Base-by-base conservation (phyloP, 345 rosid species). In the Citrus inodora region DNA sequence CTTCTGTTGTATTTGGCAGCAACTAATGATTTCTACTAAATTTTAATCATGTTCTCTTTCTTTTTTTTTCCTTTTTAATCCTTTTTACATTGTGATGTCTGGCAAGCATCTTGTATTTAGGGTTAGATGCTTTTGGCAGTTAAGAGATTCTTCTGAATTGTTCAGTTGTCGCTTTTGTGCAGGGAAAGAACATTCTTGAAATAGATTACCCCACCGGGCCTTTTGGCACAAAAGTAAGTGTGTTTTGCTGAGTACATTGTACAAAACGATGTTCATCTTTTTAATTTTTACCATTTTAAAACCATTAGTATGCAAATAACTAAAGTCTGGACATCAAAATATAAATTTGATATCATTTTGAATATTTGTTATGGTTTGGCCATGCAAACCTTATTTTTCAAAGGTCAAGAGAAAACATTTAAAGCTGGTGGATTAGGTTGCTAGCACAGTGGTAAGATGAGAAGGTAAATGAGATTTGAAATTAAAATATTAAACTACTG, bases 171-270 rank as follows among this genome's bases (percentile, higher is more conserved):
- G 67, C 2, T 53, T 64, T 79, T 80, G 25, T 61, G 70, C 71
- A 96, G 97, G 99, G 99, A 70, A 94, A 66, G 85, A 79, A 85
- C 30, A 30, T 94, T 71, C 93, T 92, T 67, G 97, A 94, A 38
- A 89, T 90, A 32, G 73, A 96, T 87, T 59, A 70, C 77, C 98
- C 98, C 3, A 86, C 60, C 10, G 95, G 99, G 82, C 98, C 98
- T 67, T 96, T 94, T 76, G 98, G 99, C 77, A 94, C 97, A 4
- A 94, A 94, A 95, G 99, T 94, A 71, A 46, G 94, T 82, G 40
- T 67, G 64, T 10, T 75, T 30, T 58, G 10, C 24, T 37, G 51
- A 11, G 51, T 13, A 1, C 51, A 11, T 46, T 11, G 6, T 11
- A 16, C 11, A 61, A 61, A 33, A 61, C 19, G 0, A 61, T 61